Conservation (phyloP, 1,139 yeast genomes). For the Saccharomyces hybrid region DNA sequence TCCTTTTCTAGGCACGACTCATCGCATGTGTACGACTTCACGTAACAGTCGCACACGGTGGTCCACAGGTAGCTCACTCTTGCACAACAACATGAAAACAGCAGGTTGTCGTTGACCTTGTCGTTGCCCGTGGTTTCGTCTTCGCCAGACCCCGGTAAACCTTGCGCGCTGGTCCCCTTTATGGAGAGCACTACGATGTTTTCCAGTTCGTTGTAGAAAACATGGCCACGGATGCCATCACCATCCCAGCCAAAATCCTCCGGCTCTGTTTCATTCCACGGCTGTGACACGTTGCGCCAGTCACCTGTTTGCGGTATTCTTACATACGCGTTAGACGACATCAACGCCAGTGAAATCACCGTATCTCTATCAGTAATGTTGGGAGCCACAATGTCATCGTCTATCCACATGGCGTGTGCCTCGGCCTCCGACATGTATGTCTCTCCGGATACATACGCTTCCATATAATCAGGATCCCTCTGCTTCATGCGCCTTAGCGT, state of each 20-base stretch:
- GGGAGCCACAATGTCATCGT: conserved; percentile 50
- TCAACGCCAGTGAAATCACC: conserved; percentile 64
- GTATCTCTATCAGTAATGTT: conserved; percentile 69
- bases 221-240: conserved; percentile 86
- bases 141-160: conserved; percentile 63
- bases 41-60: conserved; percentile 91
- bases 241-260: conserved; percentile 75
- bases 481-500: conserved; percentile 44
- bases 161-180: conserved; percentile 91
- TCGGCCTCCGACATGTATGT: conserved; percentile 43
- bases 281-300: conserved; percentile 75
- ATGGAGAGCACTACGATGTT: conserved; percentile 72
- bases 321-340: conserved; percentile 91
- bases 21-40: conserved; percentile 79
- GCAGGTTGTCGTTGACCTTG: conserved; percentile 75
- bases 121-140: conserved; percentile 76
- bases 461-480: conserved; percentile 57
- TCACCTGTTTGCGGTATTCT: conserved; percentile 67
- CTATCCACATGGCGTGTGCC: conserved; percentile 34
- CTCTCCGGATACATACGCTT: conserved; percentile 45
- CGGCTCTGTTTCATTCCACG: conserved; percentile 39
- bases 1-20: conserved; percentile 80
- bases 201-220: conserved; percentile 63
- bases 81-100: conserved; percentile 96
- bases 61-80: conserved; percentile 87